Conservation (phyloP, 1,284 basidiomycete species). For the Ganoderma lucidum region DNA sequence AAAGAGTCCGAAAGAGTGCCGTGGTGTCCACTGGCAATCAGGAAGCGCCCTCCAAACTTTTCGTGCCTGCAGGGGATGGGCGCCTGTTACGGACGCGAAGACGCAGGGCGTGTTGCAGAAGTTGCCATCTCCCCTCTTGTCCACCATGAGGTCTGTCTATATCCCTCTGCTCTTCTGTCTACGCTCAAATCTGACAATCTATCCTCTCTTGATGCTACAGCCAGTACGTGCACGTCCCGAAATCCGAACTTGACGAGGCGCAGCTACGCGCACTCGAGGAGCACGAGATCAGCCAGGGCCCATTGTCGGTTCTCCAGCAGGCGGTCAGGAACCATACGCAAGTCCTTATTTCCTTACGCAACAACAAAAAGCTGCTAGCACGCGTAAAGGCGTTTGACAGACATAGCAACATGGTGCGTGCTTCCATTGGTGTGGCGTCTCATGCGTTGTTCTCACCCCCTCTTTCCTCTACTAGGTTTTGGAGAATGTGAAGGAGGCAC, state of each 20-base stretch:
- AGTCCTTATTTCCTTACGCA: constrained; percentile 95
- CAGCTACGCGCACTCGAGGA: constrained; percentile 96
- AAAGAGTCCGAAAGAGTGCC: not conserved
- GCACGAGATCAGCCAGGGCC: constrained; percentile 97
- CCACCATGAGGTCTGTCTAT: constrained; percentile 44
- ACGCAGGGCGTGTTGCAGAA: constrained; percentile 17
- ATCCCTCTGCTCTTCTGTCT: not conserved
- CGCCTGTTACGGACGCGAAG: constrained; percentile 23
- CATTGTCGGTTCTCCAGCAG: constrained; percentile 97
- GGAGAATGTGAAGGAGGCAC: constrained; percentile 96
- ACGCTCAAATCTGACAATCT: not conserved
- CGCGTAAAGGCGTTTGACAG: constrained; percentile 99
- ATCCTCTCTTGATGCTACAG: constrained; percentile 50
- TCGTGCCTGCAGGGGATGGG: constrained; percentile 28
- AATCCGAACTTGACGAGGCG: constrained; percentile 97
- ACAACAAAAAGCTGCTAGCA: constrained; percentile 98
- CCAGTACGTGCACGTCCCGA: constrained; percentile 96
- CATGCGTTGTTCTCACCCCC: constrained; percentile 9
- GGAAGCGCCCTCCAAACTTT: constrained; percentile 40
- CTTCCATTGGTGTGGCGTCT: constrained; percentile 9
- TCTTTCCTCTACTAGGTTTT: constrained; percentile 66
- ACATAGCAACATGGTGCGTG: constrained; percentile 96
- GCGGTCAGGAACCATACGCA: constrained; percentile 98
- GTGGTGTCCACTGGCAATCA: constrained; percentile 25
- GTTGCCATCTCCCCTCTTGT: constrained; percentile 24